Conservation (phyloP, 2,329 filamentous ascomycete genomes). For the Penicillium sp. region DNA sequence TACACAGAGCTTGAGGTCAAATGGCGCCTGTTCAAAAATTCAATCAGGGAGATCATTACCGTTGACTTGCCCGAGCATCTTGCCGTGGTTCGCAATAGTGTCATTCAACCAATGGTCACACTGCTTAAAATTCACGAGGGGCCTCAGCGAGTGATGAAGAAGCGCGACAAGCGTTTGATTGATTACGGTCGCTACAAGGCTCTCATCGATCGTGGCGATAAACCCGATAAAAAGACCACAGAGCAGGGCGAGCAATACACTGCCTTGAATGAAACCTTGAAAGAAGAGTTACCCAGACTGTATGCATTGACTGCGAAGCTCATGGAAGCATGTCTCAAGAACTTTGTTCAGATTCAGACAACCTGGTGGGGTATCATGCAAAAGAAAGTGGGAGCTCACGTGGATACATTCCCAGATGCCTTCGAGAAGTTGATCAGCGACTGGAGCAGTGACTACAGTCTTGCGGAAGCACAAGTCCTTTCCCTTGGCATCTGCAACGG, state of each 20-base stretch:
- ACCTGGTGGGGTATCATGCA: constrained; percentile 83
- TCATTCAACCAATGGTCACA: constrained; percentile 80
- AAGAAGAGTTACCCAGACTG: constrained; percentile 85
- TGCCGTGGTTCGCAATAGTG: constrained; percentile 71
- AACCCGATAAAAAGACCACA: constrained; percentile 78
- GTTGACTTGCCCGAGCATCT: constrained; percentile 82
- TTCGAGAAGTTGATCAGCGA: constrained; percentile 71
- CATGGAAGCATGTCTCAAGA: constrained; percentile 77
- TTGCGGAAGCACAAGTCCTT: constrained; percentile 70
- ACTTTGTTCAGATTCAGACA: constrained; percentile 81
- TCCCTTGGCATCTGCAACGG: constrained; percentile 79
- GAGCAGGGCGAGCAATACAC: constrained; percentile 88
- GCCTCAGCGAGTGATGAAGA: constrained; percentile 86
- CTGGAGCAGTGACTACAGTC: constrained; percentile 77
- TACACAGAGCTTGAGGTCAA: constrained; percentile 88
- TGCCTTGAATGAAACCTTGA: constrained; percentile 87
- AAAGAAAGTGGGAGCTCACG: constrained; percentile 74
- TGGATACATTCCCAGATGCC: constrained; percentile 68
- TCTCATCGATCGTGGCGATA: constrained; percentile 77
- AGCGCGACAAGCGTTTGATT: constrained; percentile 86
- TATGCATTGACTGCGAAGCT: constrained; percentile 79
- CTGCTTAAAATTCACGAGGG: constrained; percentile 79
- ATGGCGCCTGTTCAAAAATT: constrained; percentile 88
- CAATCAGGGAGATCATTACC: constrained; percentile 81
- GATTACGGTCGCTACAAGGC: constrained; percentile 83